Percentiles rank a stretch among this genome's conserved stretches.
Evolutionary conservation across 371 early-diverging fungal genomes (phyloP).

Genomic region (Paraphysoderma sedebokerense): DNA sequence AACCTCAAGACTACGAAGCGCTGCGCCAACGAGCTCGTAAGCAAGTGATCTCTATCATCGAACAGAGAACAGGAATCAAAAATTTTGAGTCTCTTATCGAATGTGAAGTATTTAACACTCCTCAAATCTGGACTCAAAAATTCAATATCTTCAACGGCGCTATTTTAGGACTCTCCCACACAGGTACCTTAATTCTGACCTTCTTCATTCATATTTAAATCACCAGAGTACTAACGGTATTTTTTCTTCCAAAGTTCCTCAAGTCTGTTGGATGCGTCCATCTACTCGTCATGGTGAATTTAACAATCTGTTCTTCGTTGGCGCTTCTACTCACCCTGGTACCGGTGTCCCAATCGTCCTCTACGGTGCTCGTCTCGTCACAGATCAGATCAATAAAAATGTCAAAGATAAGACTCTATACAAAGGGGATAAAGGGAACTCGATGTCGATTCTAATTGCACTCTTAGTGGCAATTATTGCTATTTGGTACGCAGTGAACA

Average conservation of each 20-base stretch:
- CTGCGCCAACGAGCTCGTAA: conserved; percentile 22
- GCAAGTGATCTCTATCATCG: conserved; percentile 23
- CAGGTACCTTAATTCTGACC: conserved; percentile 6
- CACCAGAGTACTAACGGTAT: too few relatives aligned
- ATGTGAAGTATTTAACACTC: conserved; percentile 36
- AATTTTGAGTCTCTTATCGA: conserved; percentile 25
- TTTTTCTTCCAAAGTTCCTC: conserved; percentile 6
- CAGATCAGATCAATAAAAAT: conserved; percentile 25
- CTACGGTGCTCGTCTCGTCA: conserved; percentile 32
- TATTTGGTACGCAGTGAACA: too few relatives aligned
- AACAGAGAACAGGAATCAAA: conserved; percentile 15
- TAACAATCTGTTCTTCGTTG: conserved; percentile 43
- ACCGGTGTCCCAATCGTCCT: conserved; percentile 49
- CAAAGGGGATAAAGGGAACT: too few relatives aligned
- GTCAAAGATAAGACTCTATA: too few relatives aligned
- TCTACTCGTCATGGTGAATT: conserved; percentile 29
- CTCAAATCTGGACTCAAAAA: conserved; percentile 33
- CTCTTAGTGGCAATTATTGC: too few relatives aligned
- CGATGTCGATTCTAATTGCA: too few relatives aligned
- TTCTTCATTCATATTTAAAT: too few relatives aligned
- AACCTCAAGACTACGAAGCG: conserved; percentile 9
- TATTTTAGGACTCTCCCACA: conserved; percentile 37
- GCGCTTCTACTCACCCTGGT: conserved; percentile 44
- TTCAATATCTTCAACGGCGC: conserved; percentile 42
- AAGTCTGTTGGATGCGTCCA: conserved; percentile 41